Percentiles rank a stretch among this genome's conserved stretches.
phyloP scores from a whole-genome alignment of 2,329 filamentous ascomycete genomes.

The Cercospora sesami region DNA sequence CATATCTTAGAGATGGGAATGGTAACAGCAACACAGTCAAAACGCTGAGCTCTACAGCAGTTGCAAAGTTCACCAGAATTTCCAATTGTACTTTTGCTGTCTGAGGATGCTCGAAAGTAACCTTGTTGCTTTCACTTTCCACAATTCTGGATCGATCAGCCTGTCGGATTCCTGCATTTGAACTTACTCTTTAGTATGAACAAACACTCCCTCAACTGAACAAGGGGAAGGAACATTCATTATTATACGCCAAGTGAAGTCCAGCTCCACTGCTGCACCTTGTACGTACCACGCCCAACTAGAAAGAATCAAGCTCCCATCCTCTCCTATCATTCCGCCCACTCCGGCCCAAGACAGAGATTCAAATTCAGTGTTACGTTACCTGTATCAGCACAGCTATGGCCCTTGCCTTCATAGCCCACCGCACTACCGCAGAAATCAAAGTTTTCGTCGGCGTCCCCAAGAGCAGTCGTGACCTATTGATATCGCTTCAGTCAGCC shows the following conservation, averaged over 20 bases:
- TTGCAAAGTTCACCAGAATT: too few species aligned
- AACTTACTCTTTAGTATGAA: too few species aligned
- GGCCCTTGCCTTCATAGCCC: constrained; percentile 23
- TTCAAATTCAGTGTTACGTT: constrained; percentile 26
- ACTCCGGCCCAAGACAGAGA: constrained; percentile 21
- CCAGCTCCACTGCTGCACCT: neutral
- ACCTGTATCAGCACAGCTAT: constrained; percentile 26
- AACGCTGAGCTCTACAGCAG: too few species aligned
- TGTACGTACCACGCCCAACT: neutral
- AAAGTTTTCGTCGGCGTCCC: neutral
- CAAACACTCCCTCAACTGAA: too few species aligned
- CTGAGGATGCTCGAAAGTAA: too few species aligned
- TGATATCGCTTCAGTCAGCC: neutral
- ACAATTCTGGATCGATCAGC: too few species aligned
- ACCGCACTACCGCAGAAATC: constrained; percentile 18
- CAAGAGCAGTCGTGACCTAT: constrained; percentile 3
- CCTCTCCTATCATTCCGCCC: neutral
- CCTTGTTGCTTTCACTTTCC: too few species aligned
- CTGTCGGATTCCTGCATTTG: too few species aligned
- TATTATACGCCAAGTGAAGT: neutral
- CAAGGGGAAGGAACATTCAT: neutral
- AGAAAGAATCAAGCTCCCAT: neutral
- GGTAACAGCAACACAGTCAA: too few species aligned
- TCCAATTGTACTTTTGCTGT: too few species aligned
- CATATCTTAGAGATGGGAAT: too few species aligned